A percentile compares a stretch with the other conserved stretches of the same genome.
Evolutionary conservation across 2,329 filamentous ascomycete species (phyloP).

Genomic region (Akanthomyces uredinophilus): DNA sequence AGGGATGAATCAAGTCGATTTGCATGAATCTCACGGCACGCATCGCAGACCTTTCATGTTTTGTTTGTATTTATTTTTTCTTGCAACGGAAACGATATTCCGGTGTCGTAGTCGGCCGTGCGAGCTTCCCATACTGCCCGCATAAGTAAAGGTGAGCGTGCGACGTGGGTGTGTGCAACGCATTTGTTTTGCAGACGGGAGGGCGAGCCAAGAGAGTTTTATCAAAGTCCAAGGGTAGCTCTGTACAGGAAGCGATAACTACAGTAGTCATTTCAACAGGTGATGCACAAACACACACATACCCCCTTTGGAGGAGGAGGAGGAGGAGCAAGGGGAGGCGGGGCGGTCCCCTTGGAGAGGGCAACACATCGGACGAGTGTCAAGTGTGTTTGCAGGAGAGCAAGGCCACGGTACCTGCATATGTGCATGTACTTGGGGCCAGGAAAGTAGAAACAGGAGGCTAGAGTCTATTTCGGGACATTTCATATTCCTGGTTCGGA

Average conservation of each 20-base stretch:
- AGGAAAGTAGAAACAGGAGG: neutral
- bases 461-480: neutral
- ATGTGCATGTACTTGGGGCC: neutral
- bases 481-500: neutral
- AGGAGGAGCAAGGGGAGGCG: neutral
- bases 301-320: neutral
- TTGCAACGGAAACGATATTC: neutral
- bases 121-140: no score
- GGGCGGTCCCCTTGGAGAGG: neutral
- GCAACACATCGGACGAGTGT: neutral
- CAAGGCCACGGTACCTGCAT: no score
- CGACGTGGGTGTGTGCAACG: neutral
- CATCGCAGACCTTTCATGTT: no score
- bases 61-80: neutral
- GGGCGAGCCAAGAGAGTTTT: neutral
- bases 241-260: neutral
- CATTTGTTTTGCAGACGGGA: neutral
- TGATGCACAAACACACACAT: neutral
- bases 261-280: neutral
- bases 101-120: no score
- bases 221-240: no score
- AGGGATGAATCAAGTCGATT: no score
- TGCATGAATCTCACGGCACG: no score
- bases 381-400: slow-evolving; percentile 7
- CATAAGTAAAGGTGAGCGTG: no score